Evolutionary conservation across 768 basidiomycete species (phyloP), one percentile per base, ranked within the genome.

Genomic region (Tylopilus cervinicoccineus): DNA sequence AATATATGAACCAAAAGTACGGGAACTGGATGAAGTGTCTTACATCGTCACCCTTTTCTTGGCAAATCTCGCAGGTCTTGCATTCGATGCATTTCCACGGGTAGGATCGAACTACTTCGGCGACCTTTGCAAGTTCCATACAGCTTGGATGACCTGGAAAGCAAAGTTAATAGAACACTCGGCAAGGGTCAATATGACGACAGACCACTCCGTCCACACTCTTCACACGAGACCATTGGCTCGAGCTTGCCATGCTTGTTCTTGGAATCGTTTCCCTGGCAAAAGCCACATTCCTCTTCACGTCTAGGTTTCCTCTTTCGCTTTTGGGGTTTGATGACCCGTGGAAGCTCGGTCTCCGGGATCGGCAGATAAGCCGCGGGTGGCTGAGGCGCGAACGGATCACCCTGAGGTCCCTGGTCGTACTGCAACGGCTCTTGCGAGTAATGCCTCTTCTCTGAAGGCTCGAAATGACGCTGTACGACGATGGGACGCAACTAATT

Each of bases 21-120:
- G 55, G 39, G 47, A 46, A 54, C 48, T 45, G 28, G 28, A 52
- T 43, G 44, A 23, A 34, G 17, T 26, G 3, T 73, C 91, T 70
- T 70, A 95, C 94, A 68, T 93, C 92, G 67, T 92, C 86, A 19
- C 88, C 90, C 62, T 93, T 93, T 59, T 81, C 72, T 38, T 77
- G 69, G 63, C 94, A 97, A 47, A 91, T 72, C 70, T 93, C 90
- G 65, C 94, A 98, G 48, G 74, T 83, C 73, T 95, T 96, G 73
- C 94, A 96, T 55, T 93, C 90, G 29, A 83, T 77, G 63, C 94
- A 98, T 51, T 79, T 79, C 94, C 94, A 97, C 14, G 76, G 72
- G 64, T 94, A 94, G 23, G 76, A 74, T 48, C 76, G 74, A 43
- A 93, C 72, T n/a, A 76, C 72, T 33, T 81, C 76, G 16, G 75